Base-by-base conservation (phyloP, 352 stramenopile species). In the Phytophthora agathidicida region DNA sequence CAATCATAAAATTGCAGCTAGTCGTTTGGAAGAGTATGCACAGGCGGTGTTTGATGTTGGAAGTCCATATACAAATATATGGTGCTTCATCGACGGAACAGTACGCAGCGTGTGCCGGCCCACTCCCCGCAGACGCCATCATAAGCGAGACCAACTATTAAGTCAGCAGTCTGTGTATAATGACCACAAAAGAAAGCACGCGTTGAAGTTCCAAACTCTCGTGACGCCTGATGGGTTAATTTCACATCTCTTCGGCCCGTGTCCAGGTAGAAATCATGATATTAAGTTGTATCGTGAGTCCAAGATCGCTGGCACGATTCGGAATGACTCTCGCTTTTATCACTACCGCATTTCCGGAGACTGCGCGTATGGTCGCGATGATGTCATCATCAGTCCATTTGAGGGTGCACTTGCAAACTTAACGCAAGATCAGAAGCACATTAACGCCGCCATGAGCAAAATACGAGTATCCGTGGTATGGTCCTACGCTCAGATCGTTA, bases 271-370 rank as follows among this genome's bases (percentile, higher is more conserved):
- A 27, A 49, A 27, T 27, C 27, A 49, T 14, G 42, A 49, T 17
- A 38, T n/a, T 49, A 37, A 49, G 19, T 26, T 37, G 42, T 49
- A 38, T 27, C 42, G 42, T n/a, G n/a, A n/a, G n/a, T n/a, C n/a
- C n/a, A n/a, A n/a, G n/a, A n/a, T 27, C 3, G n/a, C n/a, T 26
- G 16, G 2, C 16, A 16, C n/a, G 3, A 7, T 48, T 7, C 23
- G 26, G 37, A 26, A n/a, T 5, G 3, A 48, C 17, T 7, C 14
- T 36, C 41, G 41, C 7, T 36, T 48, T 36, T 26, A n/a, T 17
- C n/a, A n/a, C n/a, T n/a, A n/a, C n/a, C n/a, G n/a, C n/a, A n/a
- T 13, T 16, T 48, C 24, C 37, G 26, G 41, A 10, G 41, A 48
- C 7, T 48, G 41, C n/a, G 26, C 41, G 13, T 47, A 42, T n/a